Base-by-base conservation (phyloP, 2,329 filamentous ascomycete genomes). In the Harringtonia aguacate region DNA sequence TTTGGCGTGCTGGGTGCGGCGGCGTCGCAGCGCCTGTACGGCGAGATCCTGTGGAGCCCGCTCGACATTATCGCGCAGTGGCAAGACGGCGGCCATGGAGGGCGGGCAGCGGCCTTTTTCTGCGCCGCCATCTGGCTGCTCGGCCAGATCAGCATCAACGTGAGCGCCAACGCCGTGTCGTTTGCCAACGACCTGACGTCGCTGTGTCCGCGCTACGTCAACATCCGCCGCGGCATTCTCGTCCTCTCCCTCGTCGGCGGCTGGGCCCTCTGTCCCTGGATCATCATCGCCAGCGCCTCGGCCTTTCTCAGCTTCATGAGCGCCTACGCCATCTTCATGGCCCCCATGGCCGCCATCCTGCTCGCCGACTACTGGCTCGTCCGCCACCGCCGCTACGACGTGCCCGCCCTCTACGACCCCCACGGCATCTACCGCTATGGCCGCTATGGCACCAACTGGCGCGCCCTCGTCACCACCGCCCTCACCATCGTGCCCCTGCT, bases 1-100 rank as follows among this genome's bases (percentile, higher is more conserved):
- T 53, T 69, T 8, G 66, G 67, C n/a, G 68, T 69, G 45, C 50
- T 68, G 18, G 56, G 60, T 0, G 67, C 65, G 0, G 58, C 63
- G 1, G 62, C 64, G 6, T 62, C 67, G 41, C 64, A 67, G 49
- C 61, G 64, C 39, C 49, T 53, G 12, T 68, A 63, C 58, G 61
- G 58, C 14, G 49, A 59, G 44, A 51, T 42, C 1, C 29, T 49
- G 15, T 53, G 52, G 52, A 52, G 50, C 46, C 52, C 50, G 13
- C 41, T 53, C 14, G 42, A 45, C 22, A 49, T 49, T 18, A 46
- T 49, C 36, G 44, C 46, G 3, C 44, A 48, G 39, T 48, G 46
- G 33, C 56, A 61, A 30, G 56, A 64, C 1, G 42, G 48, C 36
- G 45, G 41, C 40, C 45, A 41, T 2, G 50, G 45, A 12, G 40